Base-by-base conservation (phyloP, 2,329 filamentous ascomycete species). In the Drechslera avenae region DNA sequence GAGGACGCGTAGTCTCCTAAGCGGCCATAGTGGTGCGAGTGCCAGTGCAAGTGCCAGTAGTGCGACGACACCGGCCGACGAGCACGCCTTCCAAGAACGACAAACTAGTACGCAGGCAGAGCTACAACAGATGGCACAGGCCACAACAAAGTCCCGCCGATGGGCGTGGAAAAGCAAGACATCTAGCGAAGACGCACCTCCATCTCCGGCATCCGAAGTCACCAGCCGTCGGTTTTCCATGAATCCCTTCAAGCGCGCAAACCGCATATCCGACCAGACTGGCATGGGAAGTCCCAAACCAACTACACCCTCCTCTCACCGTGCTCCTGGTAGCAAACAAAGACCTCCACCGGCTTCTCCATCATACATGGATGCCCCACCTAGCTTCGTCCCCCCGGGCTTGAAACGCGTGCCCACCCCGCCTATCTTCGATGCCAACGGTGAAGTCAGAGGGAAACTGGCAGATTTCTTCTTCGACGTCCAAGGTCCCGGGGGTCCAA, bases 381-480 rank as follows among this genome's bases (percentile, higher is more conserved):
- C 62, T 6, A 30, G 46, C 1, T 69, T 71, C 48, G 42, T 64
- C 6, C 68, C 69, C 3, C 68, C 68, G 6, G 69, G 63, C 1
- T 31, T 63, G 0, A 34, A 56, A 1, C 66, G 64, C 1, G 62
- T 72, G 7, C 57, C 56, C 9, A 72, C 68, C 1, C 67, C 70
- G 1, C 64, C 68, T 0, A 46, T 51, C 2, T 63, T 63, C 12
- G 64, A 68, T 14, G 16, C 59, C 8, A 50, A 52, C 7, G 54
- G 61, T 21, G 63, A 68, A 34, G 57, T 71, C 19, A 63, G 62
- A 48, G 64, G 62, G 14, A 68, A 68, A 42, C 54, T 71, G 2
- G 64, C 61, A n/a, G 56, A 68, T 35, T 73, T 73, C 44, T 67
- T 68, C 55, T 72, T 73, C 51, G 68, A 71, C 13, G 44, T 54